These are phyloP conservation scores for Xerocomellus chrysenteron DNA, from an alignment of 768 basidiomycete genomes.

Conservation along the genomic window DNA sequence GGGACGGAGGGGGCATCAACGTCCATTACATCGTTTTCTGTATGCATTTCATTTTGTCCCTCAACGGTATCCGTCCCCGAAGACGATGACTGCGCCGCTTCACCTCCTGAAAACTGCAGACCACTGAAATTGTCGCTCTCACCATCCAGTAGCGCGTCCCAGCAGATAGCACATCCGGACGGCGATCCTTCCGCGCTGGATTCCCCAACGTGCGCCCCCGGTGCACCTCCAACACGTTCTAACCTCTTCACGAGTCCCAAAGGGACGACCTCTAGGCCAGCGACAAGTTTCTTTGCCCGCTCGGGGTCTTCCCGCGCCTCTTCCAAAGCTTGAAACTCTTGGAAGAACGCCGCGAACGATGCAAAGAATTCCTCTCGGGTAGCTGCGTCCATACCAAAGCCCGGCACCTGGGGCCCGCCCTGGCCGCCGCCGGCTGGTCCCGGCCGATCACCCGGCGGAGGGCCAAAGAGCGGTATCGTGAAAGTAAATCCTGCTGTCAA, in stretches of 20 bases:
- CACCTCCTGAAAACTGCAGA: conserved; percentile 11
- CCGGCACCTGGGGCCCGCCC: not conserved
- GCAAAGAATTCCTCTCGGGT: conserved; percentile 24
- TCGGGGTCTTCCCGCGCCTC: conserved; percentile 60
- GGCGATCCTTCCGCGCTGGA: conserved; percentile 35
- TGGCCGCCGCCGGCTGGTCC: conserved; percentile 5
- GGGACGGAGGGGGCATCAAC: conserved; percentile 17
- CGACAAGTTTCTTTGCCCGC: conserved; percentile 60
- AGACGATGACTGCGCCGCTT: not conserved
- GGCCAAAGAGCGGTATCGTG: conserved; percentile 34
- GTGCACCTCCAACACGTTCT: conserved; percentile 46
- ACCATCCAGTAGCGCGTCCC: conserved; percentile 60
- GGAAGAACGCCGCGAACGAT: conserved; percentile 28
- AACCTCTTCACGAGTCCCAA: conserved; percentile 64
- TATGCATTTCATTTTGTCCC: conserved; percentile 4
- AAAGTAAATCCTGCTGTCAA: conserved; percentile 35
- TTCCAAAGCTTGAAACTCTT: conserved; percentile 29
- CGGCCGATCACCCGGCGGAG: conserved; percentile 8
- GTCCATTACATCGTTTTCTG: conserved; percentile 15
- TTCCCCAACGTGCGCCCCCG: conserved; percentile 32
- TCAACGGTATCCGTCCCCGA: not conserved
- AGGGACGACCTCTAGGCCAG: conserved; percentile 65
- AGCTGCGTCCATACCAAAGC: conserved; percentile 19
- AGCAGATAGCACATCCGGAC: conserved; percentile 70
- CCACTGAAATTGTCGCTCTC: conserved; percentile 38